Evolutionary conservation across 1,139 yeast genomes (phyloP).

Genomic region (Nakaseomyces kungkrabaensis): DNA sequence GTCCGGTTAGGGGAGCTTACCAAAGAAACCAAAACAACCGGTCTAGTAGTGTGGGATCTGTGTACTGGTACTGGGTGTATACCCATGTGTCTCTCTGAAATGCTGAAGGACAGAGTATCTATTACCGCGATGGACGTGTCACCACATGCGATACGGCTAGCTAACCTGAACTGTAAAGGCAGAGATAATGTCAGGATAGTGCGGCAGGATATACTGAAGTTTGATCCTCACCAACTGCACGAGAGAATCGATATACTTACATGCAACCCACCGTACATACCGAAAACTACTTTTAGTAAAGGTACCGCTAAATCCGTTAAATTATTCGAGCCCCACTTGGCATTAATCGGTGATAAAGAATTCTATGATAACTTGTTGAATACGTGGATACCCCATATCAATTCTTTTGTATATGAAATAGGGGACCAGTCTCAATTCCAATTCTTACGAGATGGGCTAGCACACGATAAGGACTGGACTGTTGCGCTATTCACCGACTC

Average conservation of each 20-base stretch:
- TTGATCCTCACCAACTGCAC: slow-evolving; percentile 1
- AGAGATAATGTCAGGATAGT: background rate
- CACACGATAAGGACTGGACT: slow-evolving; percentile 17
- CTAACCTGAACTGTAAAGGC: slow-evolving; percentile 36
- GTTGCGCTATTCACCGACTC: slow-evolving; percentile 29
- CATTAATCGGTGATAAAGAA: slow-evolving; percentile 66
- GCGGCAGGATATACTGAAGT: background rate
- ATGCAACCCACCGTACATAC: slow-evolving; percentile 88
- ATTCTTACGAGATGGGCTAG: slow-evolving; percentile 10
- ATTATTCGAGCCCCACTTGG: slow-evolving; percentile 62
- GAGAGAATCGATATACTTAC: slow-evolving; percentile 43
- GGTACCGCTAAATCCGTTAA: slow-evolving; percentile 52
- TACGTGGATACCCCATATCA: slow-evolving; percentile 23
- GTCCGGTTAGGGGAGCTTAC: slow-evolving; percentile 33
- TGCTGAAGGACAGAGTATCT: slow-evolving; percentile 20
- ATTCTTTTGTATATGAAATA: slow-evolving; percentile 37
- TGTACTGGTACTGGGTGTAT: slow-evolving; percentile 93
- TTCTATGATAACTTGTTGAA: slow-evolving; percentile 52
- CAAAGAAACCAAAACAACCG: slow-evolving; percentile 7
- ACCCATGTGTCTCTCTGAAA: slow-evolving; percentile 42
- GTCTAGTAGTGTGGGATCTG: slow-evolving; percentile 47
- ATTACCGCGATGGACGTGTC: slow-evolving; percentile 56
- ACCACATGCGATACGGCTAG: slow-evolving; percentile 40
- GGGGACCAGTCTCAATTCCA: slow-evolving; percentile 31
- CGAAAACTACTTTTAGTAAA: slow-evolving; percentile 35